These are phyloP conservation scores for Candida sanyaensis DNA, from an alignment of 1,139 yeast genomes.

Conservation along the genomic window DNA sequence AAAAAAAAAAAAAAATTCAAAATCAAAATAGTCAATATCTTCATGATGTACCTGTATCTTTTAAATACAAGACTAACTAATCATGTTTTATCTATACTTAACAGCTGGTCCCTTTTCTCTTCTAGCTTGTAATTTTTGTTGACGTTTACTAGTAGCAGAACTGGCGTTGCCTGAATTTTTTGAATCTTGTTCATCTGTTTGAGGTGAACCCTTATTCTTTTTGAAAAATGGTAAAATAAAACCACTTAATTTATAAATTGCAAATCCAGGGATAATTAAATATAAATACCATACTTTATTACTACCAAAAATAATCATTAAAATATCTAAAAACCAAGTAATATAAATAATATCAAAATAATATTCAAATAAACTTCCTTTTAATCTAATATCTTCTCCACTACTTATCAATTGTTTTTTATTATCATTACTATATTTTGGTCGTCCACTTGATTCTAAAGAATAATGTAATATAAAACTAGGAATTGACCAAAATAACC, in stretches of 20 bases:
- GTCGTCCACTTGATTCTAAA: slow-evolving; percentile 69
- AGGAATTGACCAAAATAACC: slow-evolving; percentile 59
- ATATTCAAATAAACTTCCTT: slow-evolving; percentile 70
- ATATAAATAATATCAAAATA: slow-evolving; percentile 73
- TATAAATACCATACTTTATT: slow-evolving; percentile 65
- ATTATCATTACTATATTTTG: slow-evolving; percentile 41
- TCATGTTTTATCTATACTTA: slow-evolving; percentile 22
- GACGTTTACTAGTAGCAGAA: slow-evolving; percentile 45
- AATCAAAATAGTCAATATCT: not conserved
- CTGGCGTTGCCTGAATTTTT: not conserved
- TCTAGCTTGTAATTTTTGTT: slow-evolving; percentile 48
- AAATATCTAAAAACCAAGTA: slow-evolving; percentile 61
- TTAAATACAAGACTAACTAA: not conserved
- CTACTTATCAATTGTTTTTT: slow-evolving; percentile 38
- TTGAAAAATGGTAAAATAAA: slow-evolving; percentile 23
- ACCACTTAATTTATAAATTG: slow-evolving; percentile 50
- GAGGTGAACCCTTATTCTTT: slow-evolving; percentile 12
- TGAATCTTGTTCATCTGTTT: not conserved
- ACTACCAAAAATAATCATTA: slow-evolving; percentile 56
- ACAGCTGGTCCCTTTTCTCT: slow-evolving; percentile 37
- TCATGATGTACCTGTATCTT: no score
- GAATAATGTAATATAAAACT: slow-evolving; percentile 54
- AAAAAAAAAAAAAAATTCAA: not conserved
- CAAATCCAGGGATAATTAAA: slow-evolving; percentile 50
- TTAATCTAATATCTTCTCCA: slow-evolving; percentile 67